Evolutionary conservation across 352 stramenopile genomes (phyloP).

Genomic region (Pythium sp.): DNA sequence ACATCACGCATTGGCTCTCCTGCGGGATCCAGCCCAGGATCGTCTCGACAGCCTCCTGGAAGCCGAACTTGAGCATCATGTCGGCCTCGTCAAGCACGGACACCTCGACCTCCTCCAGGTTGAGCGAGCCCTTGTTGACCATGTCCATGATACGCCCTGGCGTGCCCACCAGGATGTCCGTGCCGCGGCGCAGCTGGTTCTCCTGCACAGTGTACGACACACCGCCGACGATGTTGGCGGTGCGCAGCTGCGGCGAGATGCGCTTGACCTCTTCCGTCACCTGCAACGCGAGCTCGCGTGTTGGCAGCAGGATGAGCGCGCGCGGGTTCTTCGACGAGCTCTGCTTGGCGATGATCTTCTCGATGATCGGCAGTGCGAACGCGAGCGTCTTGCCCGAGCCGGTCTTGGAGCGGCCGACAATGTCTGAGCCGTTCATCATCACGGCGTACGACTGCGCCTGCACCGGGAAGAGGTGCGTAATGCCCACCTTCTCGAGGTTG

Average conservation of each 20-base stretch:
- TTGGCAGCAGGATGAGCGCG: slow-evolving; percentile 95
- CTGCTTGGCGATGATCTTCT: slow-evolving; percentile 56
- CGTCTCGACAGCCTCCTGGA: slow-evolving; percentile 96
- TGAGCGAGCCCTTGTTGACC: slow-evolving; percentile 91
- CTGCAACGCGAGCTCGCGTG: slow-evolving; percentile 96
- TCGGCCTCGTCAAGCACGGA: slow-evolving; percentile 96
- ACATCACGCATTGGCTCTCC: slow-evolving; percentile 92
- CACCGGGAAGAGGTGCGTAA: slow-evolving; percentile 84
- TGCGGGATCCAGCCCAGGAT: slow-evolving; percentile 87
- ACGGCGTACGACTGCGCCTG: slow-evolving; percentile 80
- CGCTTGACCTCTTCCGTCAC: slow-evolving; percentile 91
- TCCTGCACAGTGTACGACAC: slow-evolving; percentile 93
- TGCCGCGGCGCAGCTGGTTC: slow-evolving; percentile 82
- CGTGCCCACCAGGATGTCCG: slow-evolving; percentile 95
- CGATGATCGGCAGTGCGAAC: slow-evolving; percentile 77
- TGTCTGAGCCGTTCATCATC: slow-evolving; percentile 79
- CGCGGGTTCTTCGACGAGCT: slow-evolving; percentile 56
- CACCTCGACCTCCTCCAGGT: slow-evolving; percentile 87
- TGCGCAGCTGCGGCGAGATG: slow-evolving; percentile 88
- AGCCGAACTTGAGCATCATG: slow-evolving; percentile 99
- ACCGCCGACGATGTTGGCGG: slow-evolving; percentile 92
- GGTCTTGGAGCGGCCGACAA: slow-evolving; percentile 82
- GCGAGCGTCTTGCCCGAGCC: slow-evolving; percentile 69
- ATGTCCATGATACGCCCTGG: slow-evolving; percentile 97
- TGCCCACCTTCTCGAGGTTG: slow-evolving; percentile 59